A percentile compares a stretch with the other conserved stretches of the same genome.
These are phyloP conservation scores for Ogataea paradorogensis DNA, from an alignment of 805 yeast species.

Conservation along the genomic window DNA sequence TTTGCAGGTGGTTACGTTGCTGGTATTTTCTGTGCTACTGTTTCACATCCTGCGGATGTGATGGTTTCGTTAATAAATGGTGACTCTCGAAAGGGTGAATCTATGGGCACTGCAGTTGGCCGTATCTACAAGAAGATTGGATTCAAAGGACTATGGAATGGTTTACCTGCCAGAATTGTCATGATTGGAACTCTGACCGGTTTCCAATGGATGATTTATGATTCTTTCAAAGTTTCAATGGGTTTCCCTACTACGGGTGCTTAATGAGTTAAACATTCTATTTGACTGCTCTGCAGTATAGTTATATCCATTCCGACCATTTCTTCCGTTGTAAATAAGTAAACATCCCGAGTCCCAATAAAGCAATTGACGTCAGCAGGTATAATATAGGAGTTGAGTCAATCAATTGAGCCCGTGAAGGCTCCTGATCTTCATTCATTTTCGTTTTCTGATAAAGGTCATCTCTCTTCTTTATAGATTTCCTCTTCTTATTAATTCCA, in stretches of 20 bases:
- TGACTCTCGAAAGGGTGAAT: slow-evolving; percentile 62
- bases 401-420: neutral
- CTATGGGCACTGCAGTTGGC: slow-evolving; percentile 60
- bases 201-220: slow-evolving; percentile 95
- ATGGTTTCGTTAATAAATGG: slow-evolving; percentile 92
- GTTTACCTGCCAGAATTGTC: slow-evolving; percentile 87
- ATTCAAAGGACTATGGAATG: slow-evolving; percentile 90
- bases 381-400: slow-evolving; percentile 12
- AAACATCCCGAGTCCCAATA: slow-evolving; percentile 28
- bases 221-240: slow-evolving; percentile 89
- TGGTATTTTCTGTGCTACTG: slow-evolving; percentile 93
- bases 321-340: slow-evolving; percentile 31
- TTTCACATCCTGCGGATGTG: slow-evolving; percentile 98
- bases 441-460: slow-evolving; percentile 14
- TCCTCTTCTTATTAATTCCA: slow-evolving; percentile 6
- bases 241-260: slow-evolving; percentile 93
- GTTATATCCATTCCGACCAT: slow-evolving; percentile 26
- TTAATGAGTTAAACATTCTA: slow-evolving; percentile 7
- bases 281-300: slow-evolving; percentile 1
- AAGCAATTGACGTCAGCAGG: slow-evolving; percentile 21
- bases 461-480: slow-evolving; percentile 8
- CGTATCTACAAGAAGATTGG: slow-evolving; percentile 85
- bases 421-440: slow-evolving; percentile 7
- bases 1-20: slow-evolving; percentile 96
- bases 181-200: slow-evolving; percentile 98